Percentiles rank a stretch among this genome's conserved stretches.
Evolutionary conservation across 192 early-diverging fungal genomes (phyloP).

Genomic region (Rhizoclosmatium globosum): DNA sequence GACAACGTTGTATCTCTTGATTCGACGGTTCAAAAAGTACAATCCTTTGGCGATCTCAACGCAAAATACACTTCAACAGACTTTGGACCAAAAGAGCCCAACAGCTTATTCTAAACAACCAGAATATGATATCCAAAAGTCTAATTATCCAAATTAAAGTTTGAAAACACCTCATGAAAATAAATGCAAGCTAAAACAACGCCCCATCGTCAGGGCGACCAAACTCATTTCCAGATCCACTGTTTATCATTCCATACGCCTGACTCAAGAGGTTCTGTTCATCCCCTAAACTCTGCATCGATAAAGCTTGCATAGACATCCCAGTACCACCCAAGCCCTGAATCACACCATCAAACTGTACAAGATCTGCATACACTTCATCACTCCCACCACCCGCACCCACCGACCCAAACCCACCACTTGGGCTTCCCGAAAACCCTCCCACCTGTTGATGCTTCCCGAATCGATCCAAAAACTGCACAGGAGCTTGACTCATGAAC

Average conservation of each 20-base stretch:
- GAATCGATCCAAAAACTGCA: conserved; percentile 11
- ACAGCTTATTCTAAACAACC: no score
- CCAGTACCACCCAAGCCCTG: background rate
- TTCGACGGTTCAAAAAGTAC: no score
- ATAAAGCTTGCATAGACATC: background rate
- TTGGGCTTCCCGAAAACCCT: no score
- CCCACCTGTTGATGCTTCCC: background rate
- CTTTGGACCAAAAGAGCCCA: no score
- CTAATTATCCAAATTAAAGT: background rate
- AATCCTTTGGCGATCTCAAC: no score
- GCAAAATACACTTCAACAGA: no score
- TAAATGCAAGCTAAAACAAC: background rate
- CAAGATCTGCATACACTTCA: background rate
- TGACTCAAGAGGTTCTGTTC: background rate
- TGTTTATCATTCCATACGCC: conserved; percentile 6
- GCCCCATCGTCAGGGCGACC: background rate
- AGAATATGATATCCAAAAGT: background rate
- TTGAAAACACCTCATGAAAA: background rate
- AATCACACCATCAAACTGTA: background rate
- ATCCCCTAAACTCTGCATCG: conserved; percentile 6
- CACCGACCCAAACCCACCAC: background rate
- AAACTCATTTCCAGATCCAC: conserved; percentile 5
- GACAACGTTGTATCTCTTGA: no score
- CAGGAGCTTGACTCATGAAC: background rate
- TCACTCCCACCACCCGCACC: background rate